A percentile compares a stretch with the other conserved stretches of the same genome.
Evolutionary conservation across 2,329 filamentous ascomycete genomes (phyloP).

Genomic region (Claviceps purpurea): DNA sequence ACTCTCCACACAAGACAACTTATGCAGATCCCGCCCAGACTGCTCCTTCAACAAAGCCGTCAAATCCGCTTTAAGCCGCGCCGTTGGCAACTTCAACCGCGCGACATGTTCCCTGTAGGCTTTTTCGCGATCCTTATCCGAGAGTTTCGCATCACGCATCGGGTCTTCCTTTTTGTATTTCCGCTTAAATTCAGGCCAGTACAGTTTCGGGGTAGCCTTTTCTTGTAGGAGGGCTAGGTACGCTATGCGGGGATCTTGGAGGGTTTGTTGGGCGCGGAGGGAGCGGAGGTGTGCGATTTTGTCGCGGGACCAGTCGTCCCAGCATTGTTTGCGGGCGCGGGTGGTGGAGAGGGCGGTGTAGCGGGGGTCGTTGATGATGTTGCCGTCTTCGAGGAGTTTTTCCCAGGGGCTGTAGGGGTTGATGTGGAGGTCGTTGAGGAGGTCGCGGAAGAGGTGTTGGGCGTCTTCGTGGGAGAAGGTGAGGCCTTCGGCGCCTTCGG

Average conservation of each 20-base stretch:
- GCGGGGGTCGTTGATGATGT: constrained; percentile 69
- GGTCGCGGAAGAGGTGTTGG: constrained; percentile 64
- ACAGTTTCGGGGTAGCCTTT: constrained; percentile 78
- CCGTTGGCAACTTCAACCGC: constrained; percentile 50
- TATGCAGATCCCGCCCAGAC: constrained; percentile 45
- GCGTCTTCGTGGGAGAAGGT: constrained; percentile 65
- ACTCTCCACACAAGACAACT: constrained; percentile 38
- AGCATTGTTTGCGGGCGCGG: constrained; percentile 67
- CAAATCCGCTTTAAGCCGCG: constrained; percentile 57
- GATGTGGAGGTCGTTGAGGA: constrained; percentile 70
- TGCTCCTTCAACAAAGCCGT: constrained; percentile 49
- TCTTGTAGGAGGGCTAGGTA: constrained; percentile 73
- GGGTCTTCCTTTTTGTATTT: constrained; percentile 73
- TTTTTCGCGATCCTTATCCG: constrained; percentile 69
- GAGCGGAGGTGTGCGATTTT: constrained; percentile 62
- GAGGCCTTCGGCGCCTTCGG: constrained; percentile 58
- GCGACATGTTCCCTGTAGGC: constrained; percentile 62
- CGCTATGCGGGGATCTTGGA: constrained; percentile 67
- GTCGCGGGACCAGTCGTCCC: constrained; percentile 70
- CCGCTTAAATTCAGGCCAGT: constrained; percentile 92
- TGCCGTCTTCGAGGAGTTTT: constrained; percentile 68
- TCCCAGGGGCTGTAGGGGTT: constrained; percentile 91
- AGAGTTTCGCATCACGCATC: constrained; percentile 61
- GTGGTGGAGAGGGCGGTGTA: constrained; percentile 77
- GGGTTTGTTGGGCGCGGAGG: constrained; percentile 60